These are phyloP conservation scores for Pythium periplocum DNA, from an alignment of 352 stramenopile species.

Conservation along the genomic window DNA sequence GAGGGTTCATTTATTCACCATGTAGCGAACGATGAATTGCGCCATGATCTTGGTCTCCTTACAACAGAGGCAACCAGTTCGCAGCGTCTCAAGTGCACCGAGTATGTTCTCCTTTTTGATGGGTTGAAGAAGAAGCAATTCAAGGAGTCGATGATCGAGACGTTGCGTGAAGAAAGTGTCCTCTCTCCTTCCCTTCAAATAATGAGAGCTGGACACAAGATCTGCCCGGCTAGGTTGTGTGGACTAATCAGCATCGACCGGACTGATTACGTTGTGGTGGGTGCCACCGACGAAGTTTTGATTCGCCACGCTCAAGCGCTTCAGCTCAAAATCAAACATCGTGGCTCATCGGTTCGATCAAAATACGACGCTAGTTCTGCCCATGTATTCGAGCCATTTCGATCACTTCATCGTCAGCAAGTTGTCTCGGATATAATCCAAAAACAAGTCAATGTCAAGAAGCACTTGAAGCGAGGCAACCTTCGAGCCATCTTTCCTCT, in stretches of 20 bases:
- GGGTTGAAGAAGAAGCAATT: constrained; percentile 47
- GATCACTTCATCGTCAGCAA: constrained; percentile 69
- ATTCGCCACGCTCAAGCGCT: constrained; percentile 50
- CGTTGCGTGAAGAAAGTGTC: constrained; percentile 63
- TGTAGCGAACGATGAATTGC: constrained; percentile 33
- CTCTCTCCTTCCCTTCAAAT: constrained; percentile 44
- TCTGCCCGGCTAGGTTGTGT: constrained; percentile 10
- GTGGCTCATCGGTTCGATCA: constrained; percentile 49
- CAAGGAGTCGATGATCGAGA: constrained; percentile 71
- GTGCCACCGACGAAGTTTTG: constrained; percentile 49
- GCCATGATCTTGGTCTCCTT: constrained; percentile 19
- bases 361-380: constrained; percentile 38
- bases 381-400: constrained; percentile 61
- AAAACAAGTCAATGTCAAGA: constrained; percentile 61
- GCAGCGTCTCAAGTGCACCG: constrained; percentile 27
- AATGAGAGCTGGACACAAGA: constrained; percentile 25
- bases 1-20: constrained; percentile 70
- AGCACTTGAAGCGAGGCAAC: constrained; percentile 47
- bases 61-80: constrained; percentile 7
- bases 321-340: constrained; percentile 72
- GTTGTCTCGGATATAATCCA: constrained; percentile 72
- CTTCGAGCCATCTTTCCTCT: constrained; percentile 61
- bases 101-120: constrained; percentile 77
- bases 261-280: constrained; percentile 59
- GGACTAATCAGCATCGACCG: constrained; percentile 1